Evolutionary conservation across 148 eudicot species (phyloP), one percentile per base, ranked within the genome.

Genomic region (Agrostemma githago): DNA sequence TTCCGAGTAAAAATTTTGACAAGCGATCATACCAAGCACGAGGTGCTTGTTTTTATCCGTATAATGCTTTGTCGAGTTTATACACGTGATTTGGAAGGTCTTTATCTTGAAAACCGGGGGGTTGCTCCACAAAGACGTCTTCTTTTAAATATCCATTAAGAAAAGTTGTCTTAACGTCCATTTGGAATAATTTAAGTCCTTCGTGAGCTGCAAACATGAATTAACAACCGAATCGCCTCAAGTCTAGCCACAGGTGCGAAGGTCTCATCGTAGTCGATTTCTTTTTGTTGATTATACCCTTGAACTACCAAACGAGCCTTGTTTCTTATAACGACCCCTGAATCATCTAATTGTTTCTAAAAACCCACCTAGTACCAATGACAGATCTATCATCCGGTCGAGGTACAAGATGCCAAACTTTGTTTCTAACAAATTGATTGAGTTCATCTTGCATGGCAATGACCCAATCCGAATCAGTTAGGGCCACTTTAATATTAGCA

Each of bases 41-140:
- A 15, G 69, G 69, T 14, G 48, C 69, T 66, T 66, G 69, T 66
- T 66, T 66, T 5, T 39, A 4, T 14, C 69, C 63, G 17, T 60
- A 60, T 5, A 60, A n/a, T 5, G 63, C 63, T n/a, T 60, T 60
- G 34, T 60, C 63, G 16, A 66, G 69, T 66, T 66, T 66, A 66
- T 8, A 66, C 1, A 66, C 69, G 15, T 66, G 46, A 3, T 66
- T 2, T 4, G 66, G 39, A 62, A 62, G 26, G 3, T 62, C 4
- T 3, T 14, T 8, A 14, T 26, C 34, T 26, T 26, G 34, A 26
- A 26, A 26, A 26, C 34, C 34, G 34, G 34, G 34, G 34, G 34
- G 34, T 26, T 26, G 34, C 34, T 26, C 34, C 34, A 26, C 34
- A 26, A 26, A 26, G 34, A 26, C 34, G 0, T 53, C 12, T 53